Conservation (phyloP, 306 rosid species). For the Cicer arietinum region DNA sequence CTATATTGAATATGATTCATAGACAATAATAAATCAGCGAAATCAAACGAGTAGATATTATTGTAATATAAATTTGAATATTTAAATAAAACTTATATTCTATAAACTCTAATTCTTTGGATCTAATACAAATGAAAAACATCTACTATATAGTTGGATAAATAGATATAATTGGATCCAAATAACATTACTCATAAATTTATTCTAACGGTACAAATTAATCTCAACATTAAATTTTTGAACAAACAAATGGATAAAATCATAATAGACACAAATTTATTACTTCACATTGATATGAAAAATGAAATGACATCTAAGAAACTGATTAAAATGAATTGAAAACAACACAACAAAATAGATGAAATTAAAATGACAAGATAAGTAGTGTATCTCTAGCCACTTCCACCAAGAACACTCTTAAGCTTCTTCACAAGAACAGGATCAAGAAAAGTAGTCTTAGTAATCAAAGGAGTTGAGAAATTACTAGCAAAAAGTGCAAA, state of each 20-base stretch:
- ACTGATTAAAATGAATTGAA: slow-evolving; percentile 39
- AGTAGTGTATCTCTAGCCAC: slow-evolving; percentile 30
- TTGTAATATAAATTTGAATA: no score
- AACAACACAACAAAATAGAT: slow-evolving; percentile 20
- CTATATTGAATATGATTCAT: no score
- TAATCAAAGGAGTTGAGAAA: slow-evolving; percentile 59
- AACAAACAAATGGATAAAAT: not conserved
- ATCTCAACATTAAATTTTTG: not conserved
- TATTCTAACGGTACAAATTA: not conserved
- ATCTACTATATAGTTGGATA: no score
- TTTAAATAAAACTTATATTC: no score
- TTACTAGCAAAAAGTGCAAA: slow-evolving; percentile 74
- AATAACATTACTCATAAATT: no score
- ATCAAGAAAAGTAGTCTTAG: slow-evolving; percentile 72
- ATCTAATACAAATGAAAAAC: no score
- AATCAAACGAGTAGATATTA: no score
- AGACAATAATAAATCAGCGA: no score
- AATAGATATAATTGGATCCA: no score
- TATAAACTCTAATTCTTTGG: no score
- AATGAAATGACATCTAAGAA: slow-evolving; percentile 32
- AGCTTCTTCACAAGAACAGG: slow-evolving; percentile 68
- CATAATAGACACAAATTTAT: slow-evolving; percentile 13
- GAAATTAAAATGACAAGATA: not conserved
- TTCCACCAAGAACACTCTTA: slow-evolving; percentile 84
- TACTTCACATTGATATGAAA: slow-evolving; percentile 35